Percentiles rank a stretch among this genome's conserved stretches.
Evolutionary conservation across 2,329 filamentous ascomycete species (phyloP).

Genomic region (Aspergillus latus): DNA sequence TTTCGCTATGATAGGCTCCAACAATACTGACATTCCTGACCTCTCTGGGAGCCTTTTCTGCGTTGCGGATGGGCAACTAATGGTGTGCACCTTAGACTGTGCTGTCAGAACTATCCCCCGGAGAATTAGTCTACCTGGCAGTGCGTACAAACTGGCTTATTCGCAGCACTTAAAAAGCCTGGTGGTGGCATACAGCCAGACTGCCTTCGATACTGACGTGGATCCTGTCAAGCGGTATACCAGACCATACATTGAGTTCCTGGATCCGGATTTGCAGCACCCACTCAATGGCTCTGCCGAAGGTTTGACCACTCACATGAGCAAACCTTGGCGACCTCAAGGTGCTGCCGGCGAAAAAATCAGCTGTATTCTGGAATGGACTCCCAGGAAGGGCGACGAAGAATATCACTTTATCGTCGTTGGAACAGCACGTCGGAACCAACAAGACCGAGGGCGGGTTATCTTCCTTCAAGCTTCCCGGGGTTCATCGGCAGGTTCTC

Average conservation of each 20-base stretch:
- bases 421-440: slow-evolving; percentile 37
- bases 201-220: slow-evolving; percentile 26
- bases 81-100: slow-evolving; percentile 49
- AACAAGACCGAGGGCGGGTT: slow-evolving; percentile 35
- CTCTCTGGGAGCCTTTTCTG: slow-evolving; percentile 49
- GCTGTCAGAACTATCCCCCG: slow-evolving; percentile 44
- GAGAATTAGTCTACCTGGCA: slow-evolving; percentile 42
- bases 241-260: slow-evolving; percentile 39
- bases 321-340: slow-evolving; percentile 28
- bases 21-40: slow-evolving; percentile 21
- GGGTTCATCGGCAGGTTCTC: slow-evolving; percentile 24
- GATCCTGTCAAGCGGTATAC: slow-evolving; percentile 33
- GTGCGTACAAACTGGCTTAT: slow-evolving; percentile 46
- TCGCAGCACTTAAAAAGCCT: slow-evolving; percentile 48
- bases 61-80: slow-evolving; percentile 48
- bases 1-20: slow-evolving; percentile 36
- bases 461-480: slow-evolving; percentile 40
- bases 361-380: slow-evolving; percentile 45
- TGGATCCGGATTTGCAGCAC: slow-evolving; percentile 38
- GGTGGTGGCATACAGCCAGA: slow-evolving; percentile 48
- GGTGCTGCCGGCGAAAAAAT: slow-evolving; percentile 43
- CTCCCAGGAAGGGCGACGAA: slow-evolving; percentile 34
- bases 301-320: slow-evolving; percentile 9
- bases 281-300: slow-evolving; percentile 19
- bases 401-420: slow-evolving; percentile 44